Conservation (phyloP, 345 rosid species). For the Eucalyptus sideroxylon region DNA sequence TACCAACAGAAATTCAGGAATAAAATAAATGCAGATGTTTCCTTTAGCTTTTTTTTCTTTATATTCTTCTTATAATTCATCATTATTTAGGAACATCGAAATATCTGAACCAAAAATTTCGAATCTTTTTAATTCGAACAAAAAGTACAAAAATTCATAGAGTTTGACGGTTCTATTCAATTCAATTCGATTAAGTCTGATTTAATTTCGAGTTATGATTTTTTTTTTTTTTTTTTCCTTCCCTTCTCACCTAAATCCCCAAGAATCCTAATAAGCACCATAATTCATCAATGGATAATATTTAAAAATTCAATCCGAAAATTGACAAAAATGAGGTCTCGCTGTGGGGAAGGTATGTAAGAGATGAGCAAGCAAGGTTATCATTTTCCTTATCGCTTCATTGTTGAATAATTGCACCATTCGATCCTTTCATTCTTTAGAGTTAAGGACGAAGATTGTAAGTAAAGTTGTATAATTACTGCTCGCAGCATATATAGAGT, state of each 20-base stretch:
- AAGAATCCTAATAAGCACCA: neutral
- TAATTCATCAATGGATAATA: neutral
- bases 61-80: neutral
- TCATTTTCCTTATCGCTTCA: neutral
- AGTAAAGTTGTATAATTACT: too few relatives aligned
- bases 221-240: neutral
- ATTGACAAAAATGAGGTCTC: neutral
- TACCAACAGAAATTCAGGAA: neutral
- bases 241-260: neutral
- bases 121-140: too few relatives aligned
- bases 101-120: rapidly evolving
- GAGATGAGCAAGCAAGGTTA: neutral
- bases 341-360: neutral
- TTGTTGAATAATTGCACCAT: too few relatives aligned
- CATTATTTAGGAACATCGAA: neutral
- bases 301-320: neutral
- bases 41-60: neutral
- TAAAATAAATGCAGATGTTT: neutral
- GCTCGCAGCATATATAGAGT: neutral
- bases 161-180: rapidly evolving
- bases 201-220: too few relatives aligned
- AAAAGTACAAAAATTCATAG: rapidly evolving
- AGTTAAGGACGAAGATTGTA: neutral
- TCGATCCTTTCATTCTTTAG: neutral
- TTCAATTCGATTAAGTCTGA: rapidly evolving